phyloP scores from a whole-genome alignment of 2,329 filamentous ascomycete species.

The Aspergillus floridensis region DNA sequence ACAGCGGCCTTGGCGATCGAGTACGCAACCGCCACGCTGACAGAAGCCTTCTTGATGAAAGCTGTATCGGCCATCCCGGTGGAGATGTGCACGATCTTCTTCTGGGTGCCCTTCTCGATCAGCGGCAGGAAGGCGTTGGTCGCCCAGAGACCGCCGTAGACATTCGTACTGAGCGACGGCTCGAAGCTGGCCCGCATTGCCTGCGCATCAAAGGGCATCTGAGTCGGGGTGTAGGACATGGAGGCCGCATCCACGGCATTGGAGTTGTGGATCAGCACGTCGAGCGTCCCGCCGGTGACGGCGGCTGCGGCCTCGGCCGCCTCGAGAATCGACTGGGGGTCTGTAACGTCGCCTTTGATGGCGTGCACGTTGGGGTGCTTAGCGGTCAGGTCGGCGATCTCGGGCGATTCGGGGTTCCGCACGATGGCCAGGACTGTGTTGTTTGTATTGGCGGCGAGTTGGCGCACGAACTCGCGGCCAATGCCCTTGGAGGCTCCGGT shows the following conservation, averaged over 20 bases:
- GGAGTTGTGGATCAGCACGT: slow-evolving; percentile 45
- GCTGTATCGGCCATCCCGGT: slow-evolving; percentile 35
- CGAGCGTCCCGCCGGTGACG: slow-evolving; percentile 40
- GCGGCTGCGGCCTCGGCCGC: slow-evolving; percentile 31
- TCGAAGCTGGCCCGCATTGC: slow-evolving; percentile 19
- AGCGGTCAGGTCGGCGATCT: slow-evolving; percentile 8
- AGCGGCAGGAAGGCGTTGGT: slow-evolving; percentile 44
- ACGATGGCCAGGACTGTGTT: slow-evolving; percentile 44
- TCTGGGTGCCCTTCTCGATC: slow-evolving; percentile 37
- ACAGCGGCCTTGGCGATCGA: slow-evolving; percentile 41
- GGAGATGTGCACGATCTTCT: slow-evolving; percentile 46
- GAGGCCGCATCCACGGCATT: slow-evolving; percentile 25
- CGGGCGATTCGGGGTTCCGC: slow-evolving; percentile 30
- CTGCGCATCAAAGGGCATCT: slow-evolving; percentile 16
- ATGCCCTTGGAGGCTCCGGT: slow-evolving; percentile 36
- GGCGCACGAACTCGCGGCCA: slow-evolving; percentile 30
- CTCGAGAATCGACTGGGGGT: slow-evolving; percentile 33
- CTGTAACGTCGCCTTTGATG: slow-evolving; percentile 30
- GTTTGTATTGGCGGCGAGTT: slow-evolving; percentile 28
- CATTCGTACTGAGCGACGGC: slow-evolving; percentile 13
- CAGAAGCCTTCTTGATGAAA: slow-evolving; percentile 19
- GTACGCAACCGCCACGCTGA: slow-evolving; percentile 33
- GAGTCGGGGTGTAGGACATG: slow-evolving; percentile 16
- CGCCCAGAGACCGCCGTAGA: slow-evolving; percentile 9
- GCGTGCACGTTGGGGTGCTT: slow-evolving; percentile 8